Conservation (phyloP, 805 yeast species). For the Kluyveromyces dobzhanskii region DNA sequence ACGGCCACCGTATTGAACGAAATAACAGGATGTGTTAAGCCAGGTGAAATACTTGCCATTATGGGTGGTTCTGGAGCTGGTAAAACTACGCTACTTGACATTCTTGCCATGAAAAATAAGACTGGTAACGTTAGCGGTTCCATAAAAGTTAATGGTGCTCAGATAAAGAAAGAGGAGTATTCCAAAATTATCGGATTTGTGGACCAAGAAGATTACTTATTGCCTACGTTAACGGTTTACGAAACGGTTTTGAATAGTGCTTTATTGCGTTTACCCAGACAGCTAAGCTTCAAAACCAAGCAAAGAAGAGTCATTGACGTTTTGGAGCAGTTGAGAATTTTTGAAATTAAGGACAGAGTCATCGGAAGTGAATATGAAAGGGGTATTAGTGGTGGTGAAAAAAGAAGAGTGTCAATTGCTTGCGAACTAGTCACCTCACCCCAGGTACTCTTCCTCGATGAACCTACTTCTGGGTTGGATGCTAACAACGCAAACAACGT, state of each 20-base stretch:
- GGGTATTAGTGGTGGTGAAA: conserved; percentile 82
- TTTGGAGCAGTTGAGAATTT: conserved; percentile 73
- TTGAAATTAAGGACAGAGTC: conserved; percentile 71
- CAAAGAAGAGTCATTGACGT: conserved; percentile 77
- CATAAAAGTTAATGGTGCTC: conserved; percentile 64
- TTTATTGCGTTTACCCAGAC: conserved; percentile 70
- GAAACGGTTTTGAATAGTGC: conserved; percentile 95
- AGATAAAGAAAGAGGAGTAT: conserved; percentile 35
- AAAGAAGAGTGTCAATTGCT: conserved; percentile 85
- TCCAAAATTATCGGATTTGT: conserved; percentile 82
- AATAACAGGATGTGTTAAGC: conserved; percentile 69
- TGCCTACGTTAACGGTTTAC: conserved; percentile 90
- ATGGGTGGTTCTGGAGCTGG: conserved; percentile 99
- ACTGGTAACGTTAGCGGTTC: conserved; percentile 62
- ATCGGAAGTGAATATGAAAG: conserved; percentile 85
- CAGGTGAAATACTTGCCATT: conserved; percentile 86
- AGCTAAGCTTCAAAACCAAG: conserved; percentile 68
- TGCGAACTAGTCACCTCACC: conserved; percentile 90
- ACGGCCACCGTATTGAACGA: conserved; percentile 43
- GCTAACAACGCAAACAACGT: conserved; percentile 91
- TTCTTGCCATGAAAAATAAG: conserved; percentile 81
- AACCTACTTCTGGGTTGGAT: conserved; percentile 94
- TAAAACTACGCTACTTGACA: conserved; percentile 86
- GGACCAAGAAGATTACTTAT: conserved; percentile 85
- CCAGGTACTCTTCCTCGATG: conserved; percentile 73